phyloP scores from a whole-genome alignment of 495 filamentous ascomycete species.

The Echria macrotheca region DNA sequence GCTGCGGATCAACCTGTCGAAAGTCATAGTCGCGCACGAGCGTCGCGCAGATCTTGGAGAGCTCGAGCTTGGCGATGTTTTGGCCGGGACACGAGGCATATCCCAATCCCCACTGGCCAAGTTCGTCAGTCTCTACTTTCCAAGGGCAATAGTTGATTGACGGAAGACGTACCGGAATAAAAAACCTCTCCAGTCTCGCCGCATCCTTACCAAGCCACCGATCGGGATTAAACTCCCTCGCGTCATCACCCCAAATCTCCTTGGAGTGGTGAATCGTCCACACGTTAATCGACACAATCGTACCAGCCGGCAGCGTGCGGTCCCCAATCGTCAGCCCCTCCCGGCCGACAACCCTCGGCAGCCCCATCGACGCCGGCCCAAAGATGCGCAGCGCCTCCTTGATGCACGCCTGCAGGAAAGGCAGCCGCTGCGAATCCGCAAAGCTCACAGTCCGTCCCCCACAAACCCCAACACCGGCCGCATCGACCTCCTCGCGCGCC shows the following conservation, averaged over 20 bases:
- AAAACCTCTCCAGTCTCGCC: constrained; percentile 28
- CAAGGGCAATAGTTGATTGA: not conserved
- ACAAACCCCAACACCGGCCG: constrained; percentile 17
- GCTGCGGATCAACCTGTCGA: constrained; percentile 33
- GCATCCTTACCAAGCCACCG: constrained; percentile 35
- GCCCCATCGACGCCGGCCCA: constrained; percentile 42
- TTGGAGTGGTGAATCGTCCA: constrained; percentile 39
- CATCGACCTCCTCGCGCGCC: constrained; percentile 34
- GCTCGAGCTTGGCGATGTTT: constrained; percentile 42
- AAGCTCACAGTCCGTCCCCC: constrained; percentile 29
- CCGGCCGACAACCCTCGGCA: constrained; percentile 45
- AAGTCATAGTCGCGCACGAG: constrained; percentile 43
- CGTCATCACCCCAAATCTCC: constrained; percentile 30
- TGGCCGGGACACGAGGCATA: constrained; percentile 42
- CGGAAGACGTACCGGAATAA: constrained; percentile 16
- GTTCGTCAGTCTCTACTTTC: not conserved
- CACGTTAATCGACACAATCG: constrained; percentile 38
- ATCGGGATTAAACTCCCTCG: constrained; percentile 33
- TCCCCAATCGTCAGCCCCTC: constrained; percentile 38
- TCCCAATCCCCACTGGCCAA: constrained; percentile 35
- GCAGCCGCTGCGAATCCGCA: constrained; percentile 45
- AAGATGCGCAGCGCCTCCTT: constrained; percentile 56
- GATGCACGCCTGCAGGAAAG: constrained; percentile 45
- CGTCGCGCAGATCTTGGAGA: constrained; percentile 41
- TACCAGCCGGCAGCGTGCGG: constrained; percentile 19